phyloP scores from a whole-genome alignment of 2,329 filamentous ascomycete genomes.

The Pleomassaria siparia region DNA sequence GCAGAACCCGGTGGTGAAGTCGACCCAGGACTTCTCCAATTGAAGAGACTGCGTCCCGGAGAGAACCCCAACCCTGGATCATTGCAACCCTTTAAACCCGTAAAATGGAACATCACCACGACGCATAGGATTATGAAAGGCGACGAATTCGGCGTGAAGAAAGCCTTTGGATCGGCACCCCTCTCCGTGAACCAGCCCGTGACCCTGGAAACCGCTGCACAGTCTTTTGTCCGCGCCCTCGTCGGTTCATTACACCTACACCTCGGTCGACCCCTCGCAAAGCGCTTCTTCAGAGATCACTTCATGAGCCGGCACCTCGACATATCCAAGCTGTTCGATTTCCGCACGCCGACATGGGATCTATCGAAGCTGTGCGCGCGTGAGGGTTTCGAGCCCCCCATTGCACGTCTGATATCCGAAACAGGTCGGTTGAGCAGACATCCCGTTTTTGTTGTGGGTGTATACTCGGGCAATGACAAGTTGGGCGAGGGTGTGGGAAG shows the following conservation, averaged over 20 bases:
- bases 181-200: slow-evolving; percentile 29
- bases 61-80: slow-evolving; percentile 26
- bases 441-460: slow-evolving; percentile 90
- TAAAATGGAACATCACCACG: slow-evolving; percentile 41
- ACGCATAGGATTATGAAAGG: slow-evolving; percentile 79
- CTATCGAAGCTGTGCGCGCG: slow-evolving; percentile 79
- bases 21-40: slow-evolving; percentile 87
- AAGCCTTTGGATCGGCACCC: slow-evolving; percentile 17
- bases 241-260: slow-evolving; percentile 86
- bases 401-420: slow-evolving; percentile 86
- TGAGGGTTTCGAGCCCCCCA: slow-evolving; percentile 84
- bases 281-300: slow-evolving; percentile 81
- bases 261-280: slow-evolving; percentile 74
- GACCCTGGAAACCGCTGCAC: slow-evolving; percentile 61
- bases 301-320: slow-evolving; percentile 79
- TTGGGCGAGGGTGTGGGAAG: slow-evolving; percentile 85
- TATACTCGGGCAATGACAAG: slow-evolving; percentile 89
- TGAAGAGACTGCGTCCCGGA: slow-evolving; percentile 52
- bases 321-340: slow-evolving; percentile 76
- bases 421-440: slow-evolving; percentile 82
- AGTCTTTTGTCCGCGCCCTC: slow-evolving; percentile 79
- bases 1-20: slow-evolving; percentile 86
- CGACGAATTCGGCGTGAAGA: slow-evolving; percentile 78
- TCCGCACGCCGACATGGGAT: slow-evolving; percentile 81
- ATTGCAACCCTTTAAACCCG: slow-evolving; percentile 29